Percentiles rank a stretch among this genome's conserved stretches.
Conservation (phyloP, 805 yeast genomes). For the Hanseniaspora thailandica region DNA sequence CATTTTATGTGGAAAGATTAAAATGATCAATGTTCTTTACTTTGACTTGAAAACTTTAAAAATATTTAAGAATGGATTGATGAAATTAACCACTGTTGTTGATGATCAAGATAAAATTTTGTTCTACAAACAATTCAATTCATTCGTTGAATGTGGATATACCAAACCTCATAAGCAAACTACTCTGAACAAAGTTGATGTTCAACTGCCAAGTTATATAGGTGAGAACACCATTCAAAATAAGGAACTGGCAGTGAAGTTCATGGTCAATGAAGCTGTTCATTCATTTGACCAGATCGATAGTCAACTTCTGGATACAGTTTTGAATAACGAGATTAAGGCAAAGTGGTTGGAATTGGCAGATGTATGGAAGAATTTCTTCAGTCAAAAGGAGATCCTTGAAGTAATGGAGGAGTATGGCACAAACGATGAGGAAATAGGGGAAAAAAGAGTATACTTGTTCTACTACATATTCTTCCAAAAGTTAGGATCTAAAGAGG, state of each 20-base stretch:
- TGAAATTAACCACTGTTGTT: background rate
- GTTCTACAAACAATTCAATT: background rate
- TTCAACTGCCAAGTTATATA: background rate
- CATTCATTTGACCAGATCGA: background rate
- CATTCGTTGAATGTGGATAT: background rate
- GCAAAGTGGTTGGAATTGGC: slow-evolving; percentile 1
- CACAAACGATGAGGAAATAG: background rate
- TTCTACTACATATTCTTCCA: slow-evolving; percentile 5
- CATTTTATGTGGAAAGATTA: background rate
- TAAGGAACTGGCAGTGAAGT: background rate
- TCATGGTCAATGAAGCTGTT: background rate
- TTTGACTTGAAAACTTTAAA: background rate
- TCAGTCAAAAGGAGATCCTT: background rate
- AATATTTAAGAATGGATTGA: slow-evolving; percentile 5
- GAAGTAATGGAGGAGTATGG: background rate
- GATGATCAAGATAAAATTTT: background rate
- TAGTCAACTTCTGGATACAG: background rate
- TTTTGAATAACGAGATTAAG: background rate
- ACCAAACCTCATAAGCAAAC: background rate
- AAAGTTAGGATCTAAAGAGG: background rate
- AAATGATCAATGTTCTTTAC: slow-evolving; percentile 5
- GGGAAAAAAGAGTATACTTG: background rate
- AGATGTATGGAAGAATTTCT: background rate
- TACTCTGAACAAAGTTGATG: background rate
- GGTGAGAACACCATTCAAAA: background rate